Evolutionary conservation across 2,329 filamentous ascomycete species (phyloP).

Genomic region (Paraphaeosphaeria minitans): DNA sequence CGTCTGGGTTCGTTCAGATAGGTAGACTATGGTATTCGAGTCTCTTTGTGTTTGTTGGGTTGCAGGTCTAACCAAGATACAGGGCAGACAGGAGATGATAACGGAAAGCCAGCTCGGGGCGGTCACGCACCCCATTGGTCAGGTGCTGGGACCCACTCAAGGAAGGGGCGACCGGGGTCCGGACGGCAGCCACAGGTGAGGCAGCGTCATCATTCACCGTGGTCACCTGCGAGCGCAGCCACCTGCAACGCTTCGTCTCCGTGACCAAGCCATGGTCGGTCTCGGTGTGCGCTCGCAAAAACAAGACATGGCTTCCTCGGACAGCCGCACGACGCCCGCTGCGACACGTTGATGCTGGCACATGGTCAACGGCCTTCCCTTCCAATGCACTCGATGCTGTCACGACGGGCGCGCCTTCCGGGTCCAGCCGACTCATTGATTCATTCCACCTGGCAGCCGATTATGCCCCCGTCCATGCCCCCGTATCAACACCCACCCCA

Average conservation of each 20-base stretch:
- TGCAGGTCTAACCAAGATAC: conserved; percentile 8
- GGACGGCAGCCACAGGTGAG: conserved; percentile 7
- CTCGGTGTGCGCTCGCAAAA: background rate
- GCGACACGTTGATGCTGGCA: conserved; percentile 2
- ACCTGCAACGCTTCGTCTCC: conserved; percentile 4
- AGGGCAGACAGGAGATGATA: conserved; percentile 17
- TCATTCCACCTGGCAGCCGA: conserved; percentile 17
- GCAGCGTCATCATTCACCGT: conserved; percentile 1
- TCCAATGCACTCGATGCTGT: conserved; percentile 2
- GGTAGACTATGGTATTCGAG: background rate
- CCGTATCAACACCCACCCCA: conserved; percentile 34
- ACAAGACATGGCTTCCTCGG: conserved; percentile 1
- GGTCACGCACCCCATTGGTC: conserved; percentile 3
- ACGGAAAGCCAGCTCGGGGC: conserved; percentile 1
- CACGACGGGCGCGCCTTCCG: conserved; percentile 23
- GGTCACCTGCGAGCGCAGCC: conserved; percentile 7
- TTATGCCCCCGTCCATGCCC: no score
- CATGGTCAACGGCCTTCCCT: background rate
- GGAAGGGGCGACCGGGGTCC: conserved; percentile 5
- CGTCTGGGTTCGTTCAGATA: background rate
- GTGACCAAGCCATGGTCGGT: conserved; percentile 5
- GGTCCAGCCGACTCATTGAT: conserved; percentile 32
- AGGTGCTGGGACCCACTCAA: background rate
- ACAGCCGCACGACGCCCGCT: background rate
- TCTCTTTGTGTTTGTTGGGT: conserved; percentile 13